Percentiles rank a stretch among this genome's conserved stretches.
These are phyloP conservation scores for Elsinoe fawcettii DNA, from an alignment of 2,329 filamentous ascomycete genomes.

Conservation along the genomic window DNA sequence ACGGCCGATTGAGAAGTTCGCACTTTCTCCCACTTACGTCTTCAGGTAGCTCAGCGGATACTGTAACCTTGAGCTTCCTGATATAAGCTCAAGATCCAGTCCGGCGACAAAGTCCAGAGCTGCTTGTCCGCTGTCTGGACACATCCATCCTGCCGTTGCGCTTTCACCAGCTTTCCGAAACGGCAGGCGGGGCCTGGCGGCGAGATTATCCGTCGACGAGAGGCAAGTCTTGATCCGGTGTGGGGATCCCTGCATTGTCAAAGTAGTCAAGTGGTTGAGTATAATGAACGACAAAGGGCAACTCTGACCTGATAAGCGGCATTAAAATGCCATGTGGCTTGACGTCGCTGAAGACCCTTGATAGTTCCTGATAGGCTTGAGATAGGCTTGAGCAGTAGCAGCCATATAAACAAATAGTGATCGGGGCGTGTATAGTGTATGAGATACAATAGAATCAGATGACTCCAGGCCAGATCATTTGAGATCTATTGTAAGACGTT, in stretches of 20 bases:
- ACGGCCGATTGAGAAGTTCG: neutral
- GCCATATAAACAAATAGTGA: too few relatives aligned
- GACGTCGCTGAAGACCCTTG: neutral
- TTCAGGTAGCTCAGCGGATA: neutral
- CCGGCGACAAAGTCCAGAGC: conserved; percentile 1
- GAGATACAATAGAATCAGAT: neutral
- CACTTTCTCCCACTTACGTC: neutral
- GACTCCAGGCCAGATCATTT: neutral
- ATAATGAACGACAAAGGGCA: neutral
- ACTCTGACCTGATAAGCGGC: neutral
- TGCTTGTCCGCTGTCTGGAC: conserved; percentile 1
- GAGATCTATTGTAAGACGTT: neutral
- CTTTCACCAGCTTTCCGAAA: neutral
- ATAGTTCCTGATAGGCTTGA: neutral
- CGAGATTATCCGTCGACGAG: neutral
- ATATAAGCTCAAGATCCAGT: neutral
- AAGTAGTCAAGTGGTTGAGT: neutral
- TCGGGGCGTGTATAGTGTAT: too few relatives aligned
- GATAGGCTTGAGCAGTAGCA: neutral
- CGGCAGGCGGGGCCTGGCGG: neutral
- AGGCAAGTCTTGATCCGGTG: neutral
- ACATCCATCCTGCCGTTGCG: neutral
- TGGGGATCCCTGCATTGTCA: neutral
- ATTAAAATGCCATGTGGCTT: neutral
- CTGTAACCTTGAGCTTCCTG: neutral